Conservation (phyloP, 805 yeast species). For the Priceomyces carsonii region DNA sequence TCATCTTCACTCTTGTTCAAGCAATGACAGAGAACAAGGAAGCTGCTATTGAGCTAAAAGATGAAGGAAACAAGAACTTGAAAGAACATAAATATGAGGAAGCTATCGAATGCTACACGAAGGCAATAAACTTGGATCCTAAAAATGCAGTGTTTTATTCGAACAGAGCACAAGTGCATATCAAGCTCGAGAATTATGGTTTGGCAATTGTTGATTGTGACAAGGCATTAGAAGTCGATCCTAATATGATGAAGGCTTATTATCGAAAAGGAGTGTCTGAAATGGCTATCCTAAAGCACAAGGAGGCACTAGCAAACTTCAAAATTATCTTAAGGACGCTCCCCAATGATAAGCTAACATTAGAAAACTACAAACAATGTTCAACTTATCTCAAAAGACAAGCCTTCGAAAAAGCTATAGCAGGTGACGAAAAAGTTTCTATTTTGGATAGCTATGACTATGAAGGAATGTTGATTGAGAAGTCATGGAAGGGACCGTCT, state of each 20-base stretch:
- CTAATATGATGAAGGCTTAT: conserved; percentile 71
- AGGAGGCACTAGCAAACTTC: conserved; percentile 71
- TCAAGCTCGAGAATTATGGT: conserved; percentile 85
- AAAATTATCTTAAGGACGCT: conserved; percentile 57
- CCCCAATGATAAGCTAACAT: conserved; percentile 72
- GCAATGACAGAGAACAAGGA: conserved; percentile 14
- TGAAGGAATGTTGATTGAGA: conserved; percentile 50
- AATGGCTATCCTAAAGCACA: conserved; percentile 73
- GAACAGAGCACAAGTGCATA: conserved; percentile 87
- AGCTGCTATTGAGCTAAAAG: conserved; percentile 55
- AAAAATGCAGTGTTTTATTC: conserved; percentile 67
- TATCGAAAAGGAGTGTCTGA: conserved; percentile 85
- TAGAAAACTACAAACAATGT: conserved; percentile 61
- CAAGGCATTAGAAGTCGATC: conserved; percentile 66
- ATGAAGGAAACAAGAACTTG: conserved; percentile 71
- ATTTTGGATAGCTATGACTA: conserved; percentile 50
- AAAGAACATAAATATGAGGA: conserved; percentile 61
- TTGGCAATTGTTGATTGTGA: conserved; percentile 79
- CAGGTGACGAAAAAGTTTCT: conserved; percentile 61
- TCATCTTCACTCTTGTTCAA: neutral
- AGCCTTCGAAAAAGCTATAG: conserved; percentile 86
- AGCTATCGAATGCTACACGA: conserved; percentile 71
- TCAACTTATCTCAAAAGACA: conserved; percentile 64
- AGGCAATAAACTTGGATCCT: conserved; percentile 68
- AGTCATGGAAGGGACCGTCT: conserved; percentile 58